phyloP scores from a whole-genome alignment of 177 flowering plant genomes.

The Vitis hybrid region DNA sequence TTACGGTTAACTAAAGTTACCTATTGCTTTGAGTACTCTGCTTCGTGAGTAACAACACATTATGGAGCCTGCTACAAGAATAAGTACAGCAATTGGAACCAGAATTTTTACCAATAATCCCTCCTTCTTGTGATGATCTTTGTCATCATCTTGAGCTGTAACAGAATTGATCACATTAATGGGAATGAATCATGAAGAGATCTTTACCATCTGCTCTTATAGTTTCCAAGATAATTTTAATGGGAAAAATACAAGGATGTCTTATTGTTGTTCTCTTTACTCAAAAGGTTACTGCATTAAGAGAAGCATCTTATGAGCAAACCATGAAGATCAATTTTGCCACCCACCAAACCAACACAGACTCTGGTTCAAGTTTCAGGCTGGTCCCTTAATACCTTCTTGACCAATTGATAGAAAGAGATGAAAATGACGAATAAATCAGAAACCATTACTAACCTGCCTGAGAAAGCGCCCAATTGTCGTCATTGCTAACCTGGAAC shows the following conservation, averaged over 20 bases:
- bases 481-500: constrained; percentile 17
- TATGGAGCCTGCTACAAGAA: constrained; percentile 1
- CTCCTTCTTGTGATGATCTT: constrained; percentile 3
- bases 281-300: too few species aligned
- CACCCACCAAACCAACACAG: too few species aligned
- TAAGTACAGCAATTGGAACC: constrained; percentile 11
- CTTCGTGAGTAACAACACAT: constrained; percentile 3
- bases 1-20: neutral
- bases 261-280: too few species aligned
- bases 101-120: constrained; percentile 9
- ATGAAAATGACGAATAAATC: too few species aligned
- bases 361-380: too few species aligned
- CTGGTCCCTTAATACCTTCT: too few species aligned
- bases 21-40: constrained; percentile 11
- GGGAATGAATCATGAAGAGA: neutral
- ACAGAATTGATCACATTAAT: neutral
- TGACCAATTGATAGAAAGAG: too few species aligned
- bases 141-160: constrained; percentile 21
- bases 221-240: too few species aligned
- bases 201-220: neutral
- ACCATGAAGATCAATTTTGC: too few species aligned
- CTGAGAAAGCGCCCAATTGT: constrained; percentile 24
- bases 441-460: constrained; percentile 12
- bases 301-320: too few species aligned
- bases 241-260: too few species aligned